phyloP scores from a whole-genome alignment of 768 basidiomycete species.

The Leccinum rimulosum region DNA sequence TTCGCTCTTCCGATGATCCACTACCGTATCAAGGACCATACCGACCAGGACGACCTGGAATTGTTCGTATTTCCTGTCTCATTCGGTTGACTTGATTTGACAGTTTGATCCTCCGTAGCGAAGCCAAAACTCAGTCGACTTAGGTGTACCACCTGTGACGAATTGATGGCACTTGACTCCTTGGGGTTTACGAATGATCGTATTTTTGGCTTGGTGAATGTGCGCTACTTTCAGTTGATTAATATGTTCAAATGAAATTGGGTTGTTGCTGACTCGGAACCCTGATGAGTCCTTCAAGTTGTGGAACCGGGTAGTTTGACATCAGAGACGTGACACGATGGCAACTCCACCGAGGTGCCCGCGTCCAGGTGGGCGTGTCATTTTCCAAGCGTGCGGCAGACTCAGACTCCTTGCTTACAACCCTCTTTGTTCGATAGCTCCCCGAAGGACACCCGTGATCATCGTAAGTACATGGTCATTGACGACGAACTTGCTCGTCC shows the following conservation, averaged over 20 bases:
- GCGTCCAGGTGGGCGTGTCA: neutral
- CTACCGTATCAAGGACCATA: slow-evolving; percentile 61
- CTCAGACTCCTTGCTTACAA: too few species aligned
- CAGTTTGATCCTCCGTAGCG: slow-evolving; percentile 7
- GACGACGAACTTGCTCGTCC: too few species aligned
- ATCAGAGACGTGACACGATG: neutral
- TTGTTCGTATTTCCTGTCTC: slow-evolving; percentile 35
- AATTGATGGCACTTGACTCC: neutral
- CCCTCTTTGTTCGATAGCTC: too few species aligned
- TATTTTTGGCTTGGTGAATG: neutral
- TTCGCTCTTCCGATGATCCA: slow-evolving; percentile 76
- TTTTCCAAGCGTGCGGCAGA: neutral
- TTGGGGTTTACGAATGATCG: neutral
- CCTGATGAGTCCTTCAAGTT: neutral
- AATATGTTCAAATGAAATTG: neutral
- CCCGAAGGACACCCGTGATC: too few species aligned
- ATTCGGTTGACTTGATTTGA: slow-evolving; percentile 1
- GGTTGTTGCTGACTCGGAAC: neutral
- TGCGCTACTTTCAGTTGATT: neutral
- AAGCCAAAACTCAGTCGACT: slow-evolving; percentile 2
- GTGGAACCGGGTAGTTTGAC: neutral
- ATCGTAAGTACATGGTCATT: too few species aligned
- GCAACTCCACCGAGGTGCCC: neutral
- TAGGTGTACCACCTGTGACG: neutral
- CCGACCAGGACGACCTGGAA: slow-evolving; percentile 50